Evolutionary conservation across 352 stramenopile species (phyloP), one percentile per base, ranked within the genome.

Genomic region (Pythium coloratum): DNA sequence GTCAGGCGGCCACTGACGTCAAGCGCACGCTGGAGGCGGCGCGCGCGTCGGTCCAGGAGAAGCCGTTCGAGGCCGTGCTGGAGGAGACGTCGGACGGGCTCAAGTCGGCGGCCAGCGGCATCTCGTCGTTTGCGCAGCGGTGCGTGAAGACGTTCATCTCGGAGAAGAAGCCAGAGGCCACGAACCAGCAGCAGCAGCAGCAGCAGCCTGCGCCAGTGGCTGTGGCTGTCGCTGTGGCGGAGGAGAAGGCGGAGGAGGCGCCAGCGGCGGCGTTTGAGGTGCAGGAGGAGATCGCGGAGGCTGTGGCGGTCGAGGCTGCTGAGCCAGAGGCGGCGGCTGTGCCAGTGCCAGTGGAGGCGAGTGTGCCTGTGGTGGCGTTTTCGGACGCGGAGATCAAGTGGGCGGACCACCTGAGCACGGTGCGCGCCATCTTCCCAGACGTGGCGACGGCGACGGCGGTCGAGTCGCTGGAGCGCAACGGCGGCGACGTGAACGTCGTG

Each of bases 401-500:
- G 85, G 72, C 81, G 24, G 77, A 89, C 49, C 72, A 91, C 54
- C 76, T 93, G 7, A 82, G 71, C 24, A 72, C 90, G 32, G 77
- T 93, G 42, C 83, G 65, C 55, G 60, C 74, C 62, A 88, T 93
- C 55, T 79, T 91, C 50, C 85, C 85, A n/a, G 87, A 88, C 50
- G 79, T 76, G 20, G 75, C 64, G 26, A 62, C 70, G 10, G 67
- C 64, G 24, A 77, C 72, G 38, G 68, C 86, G 26, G 87, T 93
- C 40, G 73, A 83, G 18, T 70, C 85, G 42, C 62, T 93, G 32
- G 85, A 93, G 66, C 79, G 78, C 51, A 81, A 73, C 64, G 67
- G 86, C 13, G 85, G 85, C 62, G 75, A 93, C 59, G 75, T 93
- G 53, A 84, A 91, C 58, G 75, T 92, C 6, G 85, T 90, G 55